phyloP scores from a whole-genome alignment of 345 rosid species.

The Hevea brasiliensis region DNA sequence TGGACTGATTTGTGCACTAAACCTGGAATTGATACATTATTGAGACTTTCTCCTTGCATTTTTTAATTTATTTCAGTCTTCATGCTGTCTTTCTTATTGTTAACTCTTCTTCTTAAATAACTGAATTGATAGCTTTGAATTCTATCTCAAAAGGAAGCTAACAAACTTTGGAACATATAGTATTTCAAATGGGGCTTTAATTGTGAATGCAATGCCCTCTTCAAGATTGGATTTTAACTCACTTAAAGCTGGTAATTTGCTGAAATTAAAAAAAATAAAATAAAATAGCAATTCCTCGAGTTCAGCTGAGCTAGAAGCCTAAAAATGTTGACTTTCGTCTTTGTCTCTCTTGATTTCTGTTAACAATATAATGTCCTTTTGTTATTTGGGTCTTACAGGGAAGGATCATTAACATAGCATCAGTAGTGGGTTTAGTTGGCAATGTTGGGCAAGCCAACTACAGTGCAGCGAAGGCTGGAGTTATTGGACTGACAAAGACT shows the following conservation, averaged over 20 bases:
- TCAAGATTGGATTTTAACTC: neutral
- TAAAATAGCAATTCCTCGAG: neutral
- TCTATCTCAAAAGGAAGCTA: neutral
- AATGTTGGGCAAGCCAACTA: slow-evolving; percentile 97
- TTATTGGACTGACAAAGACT: slow-evolving; percentile 82
- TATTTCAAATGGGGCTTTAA: neutral
- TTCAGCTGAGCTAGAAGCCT: neutral
- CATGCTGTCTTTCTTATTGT: slow-evolving; percentile 5
- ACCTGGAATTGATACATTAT: too few species aligned
- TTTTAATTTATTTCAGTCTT: slow-evolving; percentile 3
- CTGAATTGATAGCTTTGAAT: neutral
- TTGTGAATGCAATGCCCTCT: too few species aligned
- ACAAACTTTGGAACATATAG: neutral
- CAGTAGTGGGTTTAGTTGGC: slow-evolving; percentile 94
- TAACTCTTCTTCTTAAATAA: neutral
- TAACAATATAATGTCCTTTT: neutral
- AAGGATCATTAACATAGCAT: slow-evolving; percentile 79
- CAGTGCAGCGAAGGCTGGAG: slow-evolving; percentile 98
- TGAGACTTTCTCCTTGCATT: neutral
- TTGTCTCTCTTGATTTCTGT: neutral
- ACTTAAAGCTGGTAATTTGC: neutral
- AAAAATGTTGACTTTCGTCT: neutral
- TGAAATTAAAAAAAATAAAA: neutral
- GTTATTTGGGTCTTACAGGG: slow-evolving; percentile 49
- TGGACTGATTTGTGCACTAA: too few species aligned